Conservation (phyloP, 352 stramenopile genomes). For the Phytophthora palmivora region DNA sequence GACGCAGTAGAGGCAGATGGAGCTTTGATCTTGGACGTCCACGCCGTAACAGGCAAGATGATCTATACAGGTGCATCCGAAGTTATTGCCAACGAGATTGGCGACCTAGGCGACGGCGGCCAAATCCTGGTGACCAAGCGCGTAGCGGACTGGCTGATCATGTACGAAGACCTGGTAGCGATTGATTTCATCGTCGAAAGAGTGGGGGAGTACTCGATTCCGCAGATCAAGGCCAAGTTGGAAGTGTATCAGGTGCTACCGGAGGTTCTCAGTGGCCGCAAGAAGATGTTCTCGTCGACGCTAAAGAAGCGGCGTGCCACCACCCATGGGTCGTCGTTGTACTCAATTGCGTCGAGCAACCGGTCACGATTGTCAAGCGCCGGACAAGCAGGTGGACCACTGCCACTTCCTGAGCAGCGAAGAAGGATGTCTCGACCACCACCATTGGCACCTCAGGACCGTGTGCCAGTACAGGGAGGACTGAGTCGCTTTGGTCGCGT, state of each 20-base stretch:
- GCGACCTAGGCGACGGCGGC: constrained; percentile 58
- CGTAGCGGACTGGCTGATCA: constrained; percentile 55
- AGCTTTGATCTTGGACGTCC: constrained; percentile 49
- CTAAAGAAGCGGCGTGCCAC: constrained; percentile 51
- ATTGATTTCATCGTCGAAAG: constrained; percentile 52
- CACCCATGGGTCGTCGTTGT: constrained; percentile 42
- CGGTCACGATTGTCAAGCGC: constrained; percentile 42
- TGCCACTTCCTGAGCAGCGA: constrained; percentile 34
- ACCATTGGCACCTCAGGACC: constrained; percentile 17
- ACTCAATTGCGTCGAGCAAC: constrained; percentile 51
- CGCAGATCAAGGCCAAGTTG: constrained; percentile 50
- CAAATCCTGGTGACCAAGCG: constrained; percentile 66
- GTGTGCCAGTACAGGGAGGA: constrained; percentile 21
- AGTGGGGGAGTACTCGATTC: constrained; percentile 56
- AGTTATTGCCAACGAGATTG: constrained; percentile 63
- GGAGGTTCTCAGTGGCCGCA: constrained; percentile 47
- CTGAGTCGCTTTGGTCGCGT: constrained; percentile 41
- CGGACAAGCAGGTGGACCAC: constrained; percentile 10
- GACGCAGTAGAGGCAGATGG: constrained; percentile 53
- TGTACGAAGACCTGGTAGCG: constrained; percentile 55
- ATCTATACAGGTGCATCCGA: constrained; percentile 65
- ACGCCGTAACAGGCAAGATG: constrained; percentile 66
- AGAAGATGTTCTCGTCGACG: constrained; percentile 56
- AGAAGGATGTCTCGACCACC: constrained; percentile 40
- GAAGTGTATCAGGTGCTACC: constrained; percentile 63